Conservation (phyloP, 345 rosid genomes). For the Hypericum perforatum region DNA sequence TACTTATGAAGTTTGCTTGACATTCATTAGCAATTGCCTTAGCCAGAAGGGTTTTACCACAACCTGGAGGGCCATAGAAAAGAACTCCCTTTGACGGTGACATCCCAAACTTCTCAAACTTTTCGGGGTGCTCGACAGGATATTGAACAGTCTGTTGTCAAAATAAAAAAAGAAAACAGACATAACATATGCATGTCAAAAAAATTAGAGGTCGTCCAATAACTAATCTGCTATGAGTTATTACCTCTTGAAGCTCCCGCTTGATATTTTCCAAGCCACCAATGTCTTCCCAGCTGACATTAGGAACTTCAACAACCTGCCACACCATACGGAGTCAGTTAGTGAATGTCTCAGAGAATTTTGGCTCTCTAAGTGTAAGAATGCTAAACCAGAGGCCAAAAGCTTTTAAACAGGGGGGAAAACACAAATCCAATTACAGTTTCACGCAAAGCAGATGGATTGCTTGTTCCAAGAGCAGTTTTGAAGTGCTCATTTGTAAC, state of each 20-base stretch:
- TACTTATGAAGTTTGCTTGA: conserved; percentile 65
- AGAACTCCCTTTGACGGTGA: conserved; percentile 72
- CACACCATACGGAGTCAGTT: conserved; percentile 6
- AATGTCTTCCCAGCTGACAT: conserved; percentile 60
- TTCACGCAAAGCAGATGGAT: conserved; percentile 66
- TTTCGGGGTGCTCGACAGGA: conserved; percentile 82
- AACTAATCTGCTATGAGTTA: not conserved
- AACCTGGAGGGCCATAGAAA: conserved; percentile 66
- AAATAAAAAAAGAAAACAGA: not conserved
- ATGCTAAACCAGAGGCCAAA: not conserved
- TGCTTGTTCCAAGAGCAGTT: conserved; percentile 62
- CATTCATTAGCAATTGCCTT: conserved; percentile 65
- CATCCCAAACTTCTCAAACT: conserved; percentile 70
- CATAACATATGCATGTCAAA: not conserved
- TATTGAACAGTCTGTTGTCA: conserved; percentile 51
- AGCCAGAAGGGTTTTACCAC: conserved; percentile 61
- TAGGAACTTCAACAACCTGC: conserved; percentile 67
- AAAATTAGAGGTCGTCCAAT: not conserved
- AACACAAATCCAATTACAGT: conserved; percentile 31
- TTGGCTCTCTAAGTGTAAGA: not conserved
- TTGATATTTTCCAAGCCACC: conserved; percentile 69
- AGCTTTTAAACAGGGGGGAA: not conserved
- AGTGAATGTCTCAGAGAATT: not conserved
- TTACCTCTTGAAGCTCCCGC: conserved; percentile 68
- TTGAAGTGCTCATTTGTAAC: conserved; percentile 57